Base-by-base conservation (phyloP, 148 eudicot species). In the Spergularia marina region DNA sequence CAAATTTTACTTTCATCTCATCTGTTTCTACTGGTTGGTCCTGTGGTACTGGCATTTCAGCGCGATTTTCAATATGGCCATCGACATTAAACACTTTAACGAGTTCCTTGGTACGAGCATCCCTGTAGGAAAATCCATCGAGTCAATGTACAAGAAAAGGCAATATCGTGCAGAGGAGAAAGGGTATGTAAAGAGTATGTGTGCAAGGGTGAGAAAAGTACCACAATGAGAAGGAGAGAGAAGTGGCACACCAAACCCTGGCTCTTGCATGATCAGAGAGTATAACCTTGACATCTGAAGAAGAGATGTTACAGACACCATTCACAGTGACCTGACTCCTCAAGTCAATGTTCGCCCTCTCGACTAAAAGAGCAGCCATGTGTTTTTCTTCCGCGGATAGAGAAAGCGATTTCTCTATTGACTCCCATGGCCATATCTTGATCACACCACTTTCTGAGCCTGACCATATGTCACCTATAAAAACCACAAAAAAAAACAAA, bases 41-140 rank as follows among this genome's bases (percentile, higher is more conserved):
- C 84, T 89, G 91, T 66, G 79, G 85, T 17, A 86, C 70, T 71
- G 91, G 82, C 90, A 84, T 82, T 77, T 96, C 98, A 39, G 81
- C 89, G 12, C 98, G 89, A 60, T 92, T 96, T 84, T 96, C 99
- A 68, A 82, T 83, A 25, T 96, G 96, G 41, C 99, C 99, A 6
- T 96, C 99, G 25, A 86, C 74, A 68, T 87, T 96, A 65, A 82
- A 92, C 34, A 96, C 99, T 82, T 89, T 96, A n/a, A 92, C 10
- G 58, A 96, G 97, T 60, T 96, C 99, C 81, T 89, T 92, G 3
- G 94, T 91, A 49, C 99, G 97, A 80, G 99, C 98, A 87, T 96
- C 99, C 99, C 99, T 95, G 81, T 71, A 80, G 9, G 13, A 21
- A 54, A 59, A 70, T 41, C 41, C 58, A 60, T 40, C 10, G 14